phyloP scores from a whole-genome alignment of 345 rosid species.

The Alliaria petiolata region DNA sequence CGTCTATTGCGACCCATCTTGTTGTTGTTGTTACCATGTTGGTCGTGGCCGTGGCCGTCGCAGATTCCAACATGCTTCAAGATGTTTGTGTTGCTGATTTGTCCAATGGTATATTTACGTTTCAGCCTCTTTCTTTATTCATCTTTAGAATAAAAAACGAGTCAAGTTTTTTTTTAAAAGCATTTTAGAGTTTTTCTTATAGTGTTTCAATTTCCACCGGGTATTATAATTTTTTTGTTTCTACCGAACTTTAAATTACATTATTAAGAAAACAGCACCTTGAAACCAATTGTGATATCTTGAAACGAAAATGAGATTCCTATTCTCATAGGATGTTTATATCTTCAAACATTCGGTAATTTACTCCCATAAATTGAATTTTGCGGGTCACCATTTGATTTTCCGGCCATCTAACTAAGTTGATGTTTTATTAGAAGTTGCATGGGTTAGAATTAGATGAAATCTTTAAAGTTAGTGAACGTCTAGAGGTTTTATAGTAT shows the following conservation, averaged over 20 bases:
- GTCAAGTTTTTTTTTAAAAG: no score
- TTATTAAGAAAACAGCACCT: neutral
- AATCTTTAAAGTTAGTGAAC: neutral
- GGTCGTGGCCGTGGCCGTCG: slow-evolving; percentile 26
- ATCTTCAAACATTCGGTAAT: neutral
- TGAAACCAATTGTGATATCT: neutral
- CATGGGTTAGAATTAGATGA: no score
- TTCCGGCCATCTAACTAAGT: neutral
- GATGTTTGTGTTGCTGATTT: slow-evolving; percentile 89
- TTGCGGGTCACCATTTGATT: neutral
- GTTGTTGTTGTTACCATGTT: slow-evolving; percentile 27
- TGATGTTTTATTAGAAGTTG: neutral
- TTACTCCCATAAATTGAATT: neutral
- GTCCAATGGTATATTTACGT: slow-evolving; percentile 39
- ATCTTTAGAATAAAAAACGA: neutral
- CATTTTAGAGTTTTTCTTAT: no score
- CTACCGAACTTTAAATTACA: neutral
- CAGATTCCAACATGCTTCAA: slow-evolving; percentile 75
- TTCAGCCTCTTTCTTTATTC: neutral
- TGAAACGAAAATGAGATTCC: neutral
- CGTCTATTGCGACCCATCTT: slow-evolving; percentile 1
- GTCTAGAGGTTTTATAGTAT: no score
- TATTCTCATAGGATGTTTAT: neutral
- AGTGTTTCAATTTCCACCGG: neutral
- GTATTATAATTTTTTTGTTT: neutral